Base-by-base conservation (phyloP, 768 basidiomycete species). In the Calocybe cyanea region DNA sequence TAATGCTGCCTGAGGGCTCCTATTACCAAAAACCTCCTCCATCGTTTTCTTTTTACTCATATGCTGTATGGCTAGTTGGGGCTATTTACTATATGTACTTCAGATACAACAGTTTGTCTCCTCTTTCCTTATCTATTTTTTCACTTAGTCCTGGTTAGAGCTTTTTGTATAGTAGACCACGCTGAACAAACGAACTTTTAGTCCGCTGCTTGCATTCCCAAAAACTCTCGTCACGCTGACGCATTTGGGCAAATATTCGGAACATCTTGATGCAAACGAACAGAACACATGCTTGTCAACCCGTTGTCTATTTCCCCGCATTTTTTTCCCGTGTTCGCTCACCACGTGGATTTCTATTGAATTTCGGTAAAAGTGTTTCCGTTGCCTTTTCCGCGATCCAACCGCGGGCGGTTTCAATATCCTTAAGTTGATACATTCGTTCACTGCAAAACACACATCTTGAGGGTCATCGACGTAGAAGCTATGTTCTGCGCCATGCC, bases 71-170 rank as follows among this genome's bases (percentile, higher is more conserved):
- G 36, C 20, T 53, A 35, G 28, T 35, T 20, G 37, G 7, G 28
- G n/a, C n/a, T n/a, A n/a, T n/a, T n/a, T n/a, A 48, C 19, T 45
- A 32, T 41, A 23, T 49, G 36, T 53, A 49, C 46, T 33, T 19
- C 24, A 32, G 21, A 38, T 25, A 45, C 46, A 53, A 44, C 51
- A 46, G n/a, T 40, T 18, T 28, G 35, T 32, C n/a, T n/a, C n/a
- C n/a, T n/a, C n/a, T n/a, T n/a, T n/a, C n/a, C n/a, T n/a, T n/a
- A n/a, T n/a, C n/a, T n/a, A n/a, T n/a, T n/a, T n/a, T n/a, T n/a
- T n/a, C n/a, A n/a, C n/a, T n/a, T n/a, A n/a, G n/a, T n/a, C n/a
- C n/a, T n/a, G n/a, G n/a, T n/a, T n/a, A n/a, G n/a, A n/a, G n/a
- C n/a, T n/a, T n/a, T n/a, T n/a, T n/a, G n/a, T n/a, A n/a, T n/a